Conservation (phyloP, 1,139 yeast species). For the Ogataea hybrid region DNA sequence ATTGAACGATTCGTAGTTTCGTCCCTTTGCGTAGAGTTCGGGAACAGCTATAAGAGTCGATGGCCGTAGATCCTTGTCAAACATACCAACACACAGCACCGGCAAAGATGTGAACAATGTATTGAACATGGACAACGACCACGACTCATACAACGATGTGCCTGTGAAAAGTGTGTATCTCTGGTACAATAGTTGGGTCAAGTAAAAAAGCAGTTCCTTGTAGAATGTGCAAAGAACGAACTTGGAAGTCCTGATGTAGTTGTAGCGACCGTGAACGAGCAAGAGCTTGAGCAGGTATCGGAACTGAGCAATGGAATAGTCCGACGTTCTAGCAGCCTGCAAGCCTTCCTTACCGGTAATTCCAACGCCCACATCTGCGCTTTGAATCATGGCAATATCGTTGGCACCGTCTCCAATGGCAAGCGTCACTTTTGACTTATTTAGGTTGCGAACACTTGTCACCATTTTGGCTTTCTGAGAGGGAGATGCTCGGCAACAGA, state of each 20-base stretch:
- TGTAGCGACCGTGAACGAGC: conserved; percentile 94
- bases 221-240: too few relatives aligned
- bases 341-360: conserved; percentile 96
- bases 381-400: conserved; percentile 98
- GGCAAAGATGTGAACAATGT: too few relatives aligned
- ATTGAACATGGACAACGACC: too few relatives aligned
- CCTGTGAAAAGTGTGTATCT: too few relatives aligned
- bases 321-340: conserved; percentile 95
- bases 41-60: too few relatives aligned
- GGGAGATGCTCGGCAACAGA: conserved; percentile 96
- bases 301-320: conserved; percentile 94
- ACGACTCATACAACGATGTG: too few relatives aligned
- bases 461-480: conserved; percentile 95
- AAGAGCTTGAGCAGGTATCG: conserved; percentile 76
- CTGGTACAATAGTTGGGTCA: too few relatives aligned
- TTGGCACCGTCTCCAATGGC: conserved; percentile 99
- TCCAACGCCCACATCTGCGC: conserved; percentile 97
- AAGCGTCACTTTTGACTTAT: conserved; percentile 70
- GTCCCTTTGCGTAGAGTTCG: too few relatives aligned
- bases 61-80: too few relatives aligned
- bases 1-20: too few relatives aligned
- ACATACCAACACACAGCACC: too few relatives aligned
- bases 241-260: conserved; percentile 86
- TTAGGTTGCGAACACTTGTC: conserved; percentile 62
- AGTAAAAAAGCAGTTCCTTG: too few relatives aligned